Conservation (phyloP, 148 eudicot genomes). For the Rhododendron williamsianum region DNA sequence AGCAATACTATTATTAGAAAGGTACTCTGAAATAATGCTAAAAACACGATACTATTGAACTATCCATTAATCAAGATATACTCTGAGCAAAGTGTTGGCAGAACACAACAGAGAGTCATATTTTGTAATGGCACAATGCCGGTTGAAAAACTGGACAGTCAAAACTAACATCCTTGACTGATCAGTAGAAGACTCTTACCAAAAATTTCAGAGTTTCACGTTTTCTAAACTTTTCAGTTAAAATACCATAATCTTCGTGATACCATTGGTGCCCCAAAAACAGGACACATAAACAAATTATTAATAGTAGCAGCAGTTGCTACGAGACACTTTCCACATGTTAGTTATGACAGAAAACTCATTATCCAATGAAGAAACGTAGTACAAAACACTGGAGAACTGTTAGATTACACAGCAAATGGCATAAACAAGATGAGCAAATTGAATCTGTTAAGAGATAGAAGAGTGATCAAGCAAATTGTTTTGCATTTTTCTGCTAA, state of each 20-base stretch:
- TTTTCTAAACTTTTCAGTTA: background rate
- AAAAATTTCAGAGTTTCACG: background rate
- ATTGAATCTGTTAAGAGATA: background rate
- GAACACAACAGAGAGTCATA: background rate
- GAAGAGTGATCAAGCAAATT: background rate
- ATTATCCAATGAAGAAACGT: background rate
- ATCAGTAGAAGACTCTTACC: background rate
- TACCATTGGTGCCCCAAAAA: background rate
- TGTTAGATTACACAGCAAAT: background rate
- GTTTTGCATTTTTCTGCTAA: background rate
- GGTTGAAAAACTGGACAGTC: background rate
- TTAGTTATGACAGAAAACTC: background rate
- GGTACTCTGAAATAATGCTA: background rate
- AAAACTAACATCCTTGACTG: background rate
- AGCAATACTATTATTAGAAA: background rate
- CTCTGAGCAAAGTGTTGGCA: background rate
- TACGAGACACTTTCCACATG: background rate
- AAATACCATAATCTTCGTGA: background rate
- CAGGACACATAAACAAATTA: background rate
- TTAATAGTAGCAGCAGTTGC: background rate
- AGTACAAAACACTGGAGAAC: background rate
- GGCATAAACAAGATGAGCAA: background rate
- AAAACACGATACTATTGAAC: background rate
- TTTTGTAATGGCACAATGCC: background rate
- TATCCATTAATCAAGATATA: background rate